A percentile compares a stretch with the other conserved stretches of the same genome.
Conservation (phyloP, 2,329 filamentous ascomycete species). For the Fonsecaea multimorphosa region DNA sequence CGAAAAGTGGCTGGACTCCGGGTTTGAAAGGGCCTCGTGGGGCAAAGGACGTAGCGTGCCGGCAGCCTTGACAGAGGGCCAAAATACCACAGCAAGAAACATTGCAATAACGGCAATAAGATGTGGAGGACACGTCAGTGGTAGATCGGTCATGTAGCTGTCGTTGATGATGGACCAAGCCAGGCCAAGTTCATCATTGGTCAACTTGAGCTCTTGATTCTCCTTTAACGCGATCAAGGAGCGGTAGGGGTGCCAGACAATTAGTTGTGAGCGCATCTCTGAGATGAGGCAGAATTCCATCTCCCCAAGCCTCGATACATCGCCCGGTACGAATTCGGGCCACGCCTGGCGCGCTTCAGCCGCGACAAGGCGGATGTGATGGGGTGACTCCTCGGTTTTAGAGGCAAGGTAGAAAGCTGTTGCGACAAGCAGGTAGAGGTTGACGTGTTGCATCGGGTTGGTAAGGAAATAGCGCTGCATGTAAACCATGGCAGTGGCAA, state of each 20-base stretch:
- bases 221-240: slow-evolving; percentile 69
- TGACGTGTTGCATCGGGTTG: slow-evolving; percentile 89
- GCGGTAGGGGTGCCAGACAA: slow-evolving; percentile 89
- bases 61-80: slow-evolving; percentile 64
- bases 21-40: slow-evolving; percentile 31
- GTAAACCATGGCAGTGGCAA: slow-evolving; percentile 94
- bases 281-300: slow-evolving; percentile 93
- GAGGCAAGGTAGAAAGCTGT: slow-evolving; percentile 94
- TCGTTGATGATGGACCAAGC: slow-evolving; percentile 89
- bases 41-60: slow-evolving; percentile 44
- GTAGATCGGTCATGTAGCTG: slow-evolving; percentile 90
- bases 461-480: slow-evolving; percentile 91
- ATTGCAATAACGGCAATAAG: slow-evolving; percentile 86
- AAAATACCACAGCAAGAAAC: slow-evolving; percentile 80
- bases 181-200: slow-evolving; percentile 77
- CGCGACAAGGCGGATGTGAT: slow-evolving; percentile 91
- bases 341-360: slow-evolving; percentile 84
- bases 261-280: slow-evolving; percentile 87
- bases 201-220: slow-evolving; percentile 67
- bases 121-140: slow-evolving; percentile 83
- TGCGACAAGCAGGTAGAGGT: slow-evolving; percentile 90
- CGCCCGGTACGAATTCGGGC: slow-evolving; percentile 77
- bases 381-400: slow-evolving; percentile 97
- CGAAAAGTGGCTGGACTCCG: slow-evolving; percentile 33
- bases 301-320: slow-evolving; percentile 85